phyloP scores from a whole-genome alignment of 495 filamentous ascomycete genomes.

The Neurospora sp. region DNA sequence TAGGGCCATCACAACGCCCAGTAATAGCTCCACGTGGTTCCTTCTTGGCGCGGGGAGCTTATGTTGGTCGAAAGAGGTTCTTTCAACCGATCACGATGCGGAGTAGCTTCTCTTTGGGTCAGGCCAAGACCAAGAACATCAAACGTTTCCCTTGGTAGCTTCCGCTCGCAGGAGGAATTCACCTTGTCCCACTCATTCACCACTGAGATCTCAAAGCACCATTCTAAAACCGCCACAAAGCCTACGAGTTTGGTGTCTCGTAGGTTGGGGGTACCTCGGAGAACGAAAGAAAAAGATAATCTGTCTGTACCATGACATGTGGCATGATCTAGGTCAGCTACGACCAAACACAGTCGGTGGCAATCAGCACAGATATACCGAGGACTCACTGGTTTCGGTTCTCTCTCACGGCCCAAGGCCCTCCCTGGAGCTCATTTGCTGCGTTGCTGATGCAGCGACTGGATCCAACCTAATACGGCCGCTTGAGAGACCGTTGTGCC shows the following conservation, averaged over 20 bases:
- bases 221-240: neutral
- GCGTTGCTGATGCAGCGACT: neutral
- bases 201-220: neutral
- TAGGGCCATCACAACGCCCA: neutral
- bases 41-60: neutral
- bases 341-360: neutral
- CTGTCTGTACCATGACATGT: conserved; percentile 13
- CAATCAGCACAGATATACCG: neutral
- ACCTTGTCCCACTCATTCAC: neutral
- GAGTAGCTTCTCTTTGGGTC: neutral
- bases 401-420: neutral
- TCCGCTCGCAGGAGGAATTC: neutral
- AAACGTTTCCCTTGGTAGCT: neutral
- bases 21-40: neutral
- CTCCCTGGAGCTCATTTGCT: neutral
- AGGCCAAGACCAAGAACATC: neutral
- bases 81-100: neutral
- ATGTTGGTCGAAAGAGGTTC: neutral
- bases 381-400: neutral
- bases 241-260: neutral
- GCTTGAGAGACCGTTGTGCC: neutral
- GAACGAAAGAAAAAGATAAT: neutral
- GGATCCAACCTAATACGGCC: neutral
- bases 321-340: conserved; percentile 13
- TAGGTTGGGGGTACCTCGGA: neutral